A percentile compares a stretch with the other conserved stretches of the same genome.
Conservation (phyloP, 352 stramenopile genomes). For the Aphanomyces invadans region DNA sequence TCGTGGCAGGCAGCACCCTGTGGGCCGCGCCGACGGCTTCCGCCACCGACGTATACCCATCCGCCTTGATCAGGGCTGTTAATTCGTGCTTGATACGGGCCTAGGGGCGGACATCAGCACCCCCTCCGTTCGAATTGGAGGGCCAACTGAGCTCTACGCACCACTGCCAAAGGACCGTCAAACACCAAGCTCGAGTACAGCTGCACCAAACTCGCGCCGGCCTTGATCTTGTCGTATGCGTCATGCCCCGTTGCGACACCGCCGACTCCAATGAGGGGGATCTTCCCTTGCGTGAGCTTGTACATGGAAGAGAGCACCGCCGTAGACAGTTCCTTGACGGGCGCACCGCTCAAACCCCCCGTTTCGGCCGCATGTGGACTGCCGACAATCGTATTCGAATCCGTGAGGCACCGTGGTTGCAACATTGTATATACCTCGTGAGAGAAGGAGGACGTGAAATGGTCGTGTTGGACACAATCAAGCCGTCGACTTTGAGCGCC, state of each 20-base stretch:
- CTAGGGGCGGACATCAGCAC: too few relatives aligned
- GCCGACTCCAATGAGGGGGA: constrained; percentile 95
- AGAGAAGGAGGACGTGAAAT: constrained; percentile 80
- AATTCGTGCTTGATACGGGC: constrained; percentile 86
- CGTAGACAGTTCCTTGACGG: constrained; percentile 90
- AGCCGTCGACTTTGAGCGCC: constrained; percentile 84
- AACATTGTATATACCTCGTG: constrained; percentile 36
- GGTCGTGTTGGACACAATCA: constrained; percentile 98
- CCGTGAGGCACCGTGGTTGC: not conserved
- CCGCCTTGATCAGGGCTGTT: constrained; percentile 55
- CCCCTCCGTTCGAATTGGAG: too few relatives aligned
- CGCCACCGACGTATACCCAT: constrained; percentile 75
- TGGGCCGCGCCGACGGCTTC: constrained; percentile 83
- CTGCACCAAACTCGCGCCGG: constrained; percentile 92
- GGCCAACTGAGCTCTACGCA: too few relatives aligned
- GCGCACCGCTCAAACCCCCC: constrained; percentile 93
- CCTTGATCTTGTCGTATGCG: constrained; percentile 97
- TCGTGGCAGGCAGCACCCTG: constrained; percentile 29
- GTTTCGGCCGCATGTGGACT: constrained; percentile 69
- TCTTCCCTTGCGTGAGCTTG: constrained; percentile 84
- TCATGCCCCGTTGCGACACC: constrained; percentile 89
- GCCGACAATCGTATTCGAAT: not conserved
- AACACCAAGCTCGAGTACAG: constrained; percentile 93
- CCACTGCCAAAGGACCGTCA: constrained; percentile 78
- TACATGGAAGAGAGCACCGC: constrained; percentile 94